A percentile compares a stretch with the other conserved stretches of the same genome.
phyloP scores from a whole-genome alignment of 1,284 basidiomycete genomes.

The Puccinia polysora region DNA sequence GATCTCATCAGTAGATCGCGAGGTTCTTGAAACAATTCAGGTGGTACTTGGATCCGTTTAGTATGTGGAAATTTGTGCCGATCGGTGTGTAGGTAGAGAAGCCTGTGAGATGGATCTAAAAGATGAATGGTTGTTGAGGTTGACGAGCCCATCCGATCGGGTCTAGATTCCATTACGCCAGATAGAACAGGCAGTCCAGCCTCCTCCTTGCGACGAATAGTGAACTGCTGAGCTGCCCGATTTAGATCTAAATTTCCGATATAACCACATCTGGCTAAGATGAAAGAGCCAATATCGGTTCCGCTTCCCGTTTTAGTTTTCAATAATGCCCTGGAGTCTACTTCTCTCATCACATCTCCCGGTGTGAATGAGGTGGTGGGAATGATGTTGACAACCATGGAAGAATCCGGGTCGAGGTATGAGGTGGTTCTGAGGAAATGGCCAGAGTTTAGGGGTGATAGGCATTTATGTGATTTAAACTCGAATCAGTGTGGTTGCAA shows the following conservation, averaged over 20 bases:
- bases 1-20: constrained; percentile 57
- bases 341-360: constrained; percentile 92
- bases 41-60: constrained; percentile 47
- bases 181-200: constrained; percentile 61
- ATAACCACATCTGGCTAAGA: constrained; percentile 87
- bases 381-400: constrained; percentile 63
- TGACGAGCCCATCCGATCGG: constrained; percentile 4
- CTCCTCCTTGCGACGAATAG: constrained; percentile 75
- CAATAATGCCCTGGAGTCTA: constrained; percentile 81
- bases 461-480: too few relatives aligned
- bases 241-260: constrained; percentile 89
- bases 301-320: constrained; percentile 62
- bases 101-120: constrained; percentile 18
- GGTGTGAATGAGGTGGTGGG: constrained; percentile 76
- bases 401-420: constrained; percentile 38
- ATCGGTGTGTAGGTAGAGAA: constrained; percentile 46
- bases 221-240: constrained; percentile 80
- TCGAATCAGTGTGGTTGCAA: constrained; percentile 2
- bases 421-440: constrained; percentile 16
- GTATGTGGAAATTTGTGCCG: constrained; percentile 44
- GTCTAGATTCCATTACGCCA: constrained; percentile 44
- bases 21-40: constrained; percentile 57
- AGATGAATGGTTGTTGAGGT: constrained; percentile 35
- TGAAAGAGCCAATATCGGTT: constrained; percentile 57
- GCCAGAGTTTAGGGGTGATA: too few relatives aligned